A percentile compares a stretch with the other conserved stretches of the same genome.
phyloP scores from a whole-genome alignment of 2,329 filamentous ascomycete species.

The Podosphaera xanthii region DNA sequence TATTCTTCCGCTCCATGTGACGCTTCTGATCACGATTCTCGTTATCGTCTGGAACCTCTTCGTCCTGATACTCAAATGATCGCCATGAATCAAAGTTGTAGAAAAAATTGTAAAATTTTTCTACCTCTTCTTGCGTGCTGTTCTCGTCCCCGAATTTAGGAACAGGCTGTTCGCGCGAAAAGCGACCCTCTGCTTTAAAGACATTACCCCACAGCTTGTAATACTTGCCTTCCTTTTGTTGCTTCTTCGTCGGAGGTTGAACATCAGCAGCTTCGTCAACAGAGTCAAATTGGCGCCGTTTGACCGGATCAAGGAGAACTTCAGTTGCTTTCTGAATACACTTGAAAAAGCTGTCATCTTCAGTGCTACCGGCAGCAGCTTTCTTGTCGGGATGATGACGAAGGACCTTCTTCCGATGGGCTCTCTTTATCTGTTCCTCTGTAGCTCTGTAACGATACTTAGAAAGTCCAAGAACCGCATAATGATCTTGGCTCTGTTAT shows the following conservation, averaged over 20 bases:
- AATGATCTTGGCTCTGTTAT: slow-evolving; percentile 73
- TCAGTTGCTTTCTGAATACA: slow-evolving; percentile 98
- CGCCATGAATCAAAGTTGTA: slow-evolving; percentile 99
- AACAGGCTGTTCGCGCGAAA: slow-evolving; percentile 78
- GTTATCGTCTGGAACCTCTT: slow-evolving; percentile 96
- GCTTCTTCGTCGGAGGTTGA: slow-evolving; percentile 81
- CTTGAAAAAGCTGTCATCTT: slow-evolving; percentile 99
- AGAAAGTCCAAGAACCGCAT: slow-evolving; percentile 79
- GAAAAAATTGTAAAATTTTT: slow-evolving; percentile 98
- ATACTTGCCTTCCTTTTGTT: slow-evolving; percentile 64
- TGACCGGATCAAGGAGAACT: slow-evolving; percentile 73
- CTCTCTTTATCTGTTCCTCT: slow-evolving; percentile 96
- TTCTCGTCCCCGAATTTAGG: slow-evolving; percentile 69
- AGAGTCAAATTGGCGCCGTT: slow-evolving; percentile 86
- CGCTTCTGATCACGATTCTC: slow-evolving; percentile 98
- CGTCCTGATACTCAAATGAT: slow-evolving; percentile 92
- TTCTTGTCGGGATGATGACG: slow-evolving; percentile 99
- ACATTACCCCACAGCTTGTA: slow-evolving; percentile 86
- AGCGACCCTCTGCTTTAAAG: slow-evolving; percentile 80
- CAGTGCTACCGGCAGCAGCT: slow-evolving; percentile 63
- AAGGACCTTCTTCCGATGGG: slow-evolving; percentile 98
- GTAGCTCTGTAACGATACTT: slow-evolving; percentile 85
- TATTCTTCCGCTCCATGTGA: slow-evolving; percentile 94
- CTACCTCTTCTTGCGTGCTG: slow-evolving; percentile 69
- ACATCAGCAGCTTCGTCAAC: slow-evolving; percentile 88